Percentiles rank a stretch among this genome's conserved stretches.
Conservation (phyloP, 495 filamentous ascomycete species). For the Polyplosphaeria fusca region DNA sequence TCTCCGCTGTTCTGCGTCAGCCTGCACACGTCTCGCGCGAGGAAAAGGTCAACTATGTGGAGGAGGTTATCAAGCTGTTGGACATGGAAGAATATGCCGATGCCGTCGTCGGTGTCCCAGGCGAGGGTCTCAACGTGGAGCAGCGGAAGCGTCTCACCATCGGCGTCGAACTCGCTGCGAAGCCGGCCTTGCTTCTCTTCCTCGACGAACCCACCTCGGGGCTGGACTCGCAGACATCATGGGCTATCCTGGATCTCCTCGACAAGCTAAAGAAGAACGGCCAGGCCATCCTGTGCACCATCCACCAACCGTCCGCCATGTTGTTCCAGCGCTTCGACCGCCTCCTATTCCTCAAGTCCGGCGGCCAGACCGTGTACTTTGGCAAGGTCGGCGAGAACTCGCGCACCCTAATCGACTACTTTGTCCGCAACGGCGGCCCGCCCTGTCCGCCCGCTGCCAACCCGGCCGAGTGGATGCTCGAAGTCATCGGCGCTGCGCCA, state of each 20-base stretch:
- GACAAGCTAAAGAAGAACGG: slow-evolving; percentile 79
- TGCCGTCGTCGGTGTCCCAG: slow-evolving; percentile 80
- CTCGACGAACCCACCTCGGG: slow-evolving; percentile 88
- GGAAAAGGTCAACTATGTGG: slow-evolving; percentile 83
- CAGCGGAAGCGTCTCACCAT: slow-evolving; percentile 87
- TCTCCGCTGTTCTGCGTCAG: slow-evolving; percentile 81
- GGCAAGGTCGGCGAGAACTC: slow-evolving; percentile 84
- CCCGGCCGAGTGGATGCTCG: slow-evolving; percentile 95
- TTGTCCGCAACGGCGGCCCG: slow-evolving; percentile 72
- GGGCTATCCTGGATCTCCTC: slow-evolving; percentile 75
- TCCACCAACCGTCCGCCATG: slow-evolving; percentile 89
- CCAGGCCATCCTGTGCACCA: slow-evolving; percentile 86
- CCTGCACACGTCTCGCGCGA: slow-evolving; percentile 61
- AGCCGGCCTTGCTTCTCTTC: slow-evolving; percentile 84
- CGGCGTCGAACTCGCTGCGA: slow-evolving; percentile 87
- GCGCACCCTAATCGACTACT: slow-evolving; percentile 68
- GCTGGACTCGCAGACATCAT: slow-evolving; percentile 81
- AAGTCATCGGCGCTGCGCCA: slow-evolving; percentile 89
- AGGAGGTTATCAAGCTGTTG: slow-evolving; percentile 85
- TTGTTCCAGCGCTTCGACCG: slow-evolving; percentile 90
- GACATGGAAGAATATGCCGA: slow-evolving; percentile 87
- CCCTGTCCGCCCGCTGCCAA: slow-evolving; percentile 75
- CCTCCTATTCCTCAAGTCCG: slow-evolving; percentile 75
- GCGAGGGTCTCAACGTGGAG: slow-evolving; percentile 89
- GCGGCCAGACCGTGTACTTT: slow-evolving; percentile 86